Evolutionary conservation across 768 basidiomycete genomes (phyloP).

Genomic region (Tricholoma hemisulphureum): DNA sequence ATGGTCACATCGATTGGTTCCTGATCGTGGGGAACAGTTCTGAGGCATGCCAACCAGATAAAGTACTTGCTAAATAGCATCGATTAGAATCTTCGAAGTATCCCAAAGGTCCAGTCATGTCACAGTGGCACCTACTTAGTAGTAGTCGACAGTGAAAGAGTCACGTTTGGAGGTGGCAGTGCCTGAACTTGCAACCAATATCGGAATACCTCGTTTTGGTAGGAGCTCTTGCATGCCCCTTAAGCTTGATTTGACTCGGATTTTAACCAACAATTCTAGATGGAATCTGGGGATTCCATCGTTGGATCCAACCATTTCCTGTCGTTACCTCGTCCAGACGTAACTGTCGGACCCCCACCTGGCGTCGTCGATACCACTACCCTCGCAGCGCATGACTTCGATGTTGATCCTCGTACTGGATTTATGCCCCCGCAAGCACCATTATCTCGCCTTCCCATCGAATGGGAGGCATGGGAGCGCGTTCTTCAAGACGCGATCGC

Average conservation of each 20-base stretch:
- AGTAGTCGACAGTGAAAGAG: neutral
- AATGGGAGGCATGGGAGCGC: slow-evolving; percentile 66
- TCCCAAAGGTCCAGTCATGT: neutral
- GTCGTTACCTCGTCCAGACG: slow-evolving; percentile 18
- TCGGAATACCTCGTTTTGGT: too few relatives aligned
- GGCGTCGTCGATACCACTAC: slow-evolving; percentile 22
- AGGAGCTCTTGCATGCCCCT: too few relatives aligned
- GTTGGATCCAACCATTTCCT: slow-evolving; percentile 18
- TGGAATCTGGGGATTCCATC: slow-evolving; percentile 7
- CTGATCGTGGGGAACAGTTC: neutral
- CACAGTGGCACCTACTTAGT: neutral
- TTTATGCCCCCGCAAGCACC: slow-evolving; percentile 85
- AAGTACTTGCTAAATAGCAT: neutral
- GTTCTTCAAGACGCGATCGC: slow-evolving; percentile 46
- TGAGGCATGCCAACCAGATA: neutral
- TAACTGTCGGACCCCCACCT: slow-evolving; percentile 10
- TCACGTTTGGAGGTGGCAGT: neutral
- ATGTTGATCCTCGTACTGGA: slow-evolving; percentile 88
- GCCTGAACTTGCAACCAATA: too few relatives aligned
- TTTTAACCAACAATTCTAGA: too few relatives aligned
- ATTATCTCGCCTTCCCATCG: slow-evolving; percentile 50
- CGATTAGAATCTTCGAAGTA: neutral
- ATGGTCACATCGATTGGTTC: slow-evolving; percentile 2
- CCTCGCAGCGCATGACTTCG: slow-evolving; percentile 82
- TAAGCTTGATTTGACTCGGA: too few relatives aligned